Evolutionary conservation across 345 rosid species (phyloP).

Genomic region (Eucalyptus sp.): DNA sequence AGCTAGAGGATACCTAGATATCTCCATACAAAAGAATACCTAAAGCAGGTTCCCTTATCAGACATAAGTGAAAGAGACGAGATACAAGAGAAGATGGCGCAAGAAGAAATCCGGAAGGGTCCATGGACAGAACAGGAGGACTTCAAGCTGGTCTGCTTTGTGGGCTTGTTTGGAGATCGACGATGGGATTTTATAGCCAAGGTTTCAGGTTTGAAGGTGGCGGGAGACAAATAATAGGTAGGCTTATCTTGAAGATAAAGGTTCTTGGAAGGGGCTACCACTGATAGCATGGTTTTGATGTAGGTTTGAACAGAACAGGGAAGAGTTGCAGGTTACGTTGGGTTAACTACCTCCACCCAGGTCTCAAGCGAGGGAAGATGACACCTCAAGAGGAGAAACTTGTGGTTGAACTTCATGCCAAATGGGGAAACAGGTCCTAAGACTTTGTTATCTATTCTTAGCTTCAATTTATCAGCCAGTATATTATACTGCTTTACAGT

Average conservation of each 20-base stretch:
- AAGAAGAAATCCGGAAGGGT: conserved; percentile 71
- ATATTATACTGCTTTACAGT: neutral
- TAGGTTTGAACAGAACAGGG: conserved; percentile 99
- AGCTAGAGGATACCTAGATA: conserved; percentile 2
- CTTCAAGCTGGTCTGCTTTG: conserved; percentile 73
- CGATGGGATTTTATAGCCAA: conserved; percentile 98
- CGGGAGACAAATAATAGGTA: conserved; percentile 91
- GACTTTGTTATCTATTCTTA: neutral
- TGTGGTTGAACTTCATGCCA: conserved; percentile 83
- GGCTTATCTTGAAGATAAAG: conserved; percentile 42
- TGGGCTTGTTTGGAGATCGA: conserved; percentile 89
- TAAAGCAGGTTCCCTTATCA: neutral
- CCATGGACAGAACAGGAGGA: conserved; percentile 99
- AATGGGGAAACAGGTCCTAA: conserved; percentile 91
- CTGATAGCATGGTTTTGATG: conserved; percentile 68
- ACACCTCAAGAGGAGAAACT: conserved; percentile 86
- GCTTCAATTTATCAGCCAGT: neutral
- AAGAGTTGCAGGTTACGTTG: conserved; percentile 99
- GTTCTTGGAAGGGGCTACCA: conserved; percentile 39
- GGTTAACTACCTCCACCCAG: conserved; percentile 98
- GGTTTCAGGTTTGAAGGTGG: conserved; percentile 99
- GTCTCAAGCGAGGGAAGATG: conserved; percentile 97
- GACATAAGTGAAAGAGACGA: neutral
- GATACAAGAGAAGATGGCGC: conserved; percentile 39
- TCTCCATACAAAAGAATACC: conserved; percentile 14